Evolutionary conservation across 331 rosid genomes (phyloP).

Genomic region (Quercus lobata): DNA sequence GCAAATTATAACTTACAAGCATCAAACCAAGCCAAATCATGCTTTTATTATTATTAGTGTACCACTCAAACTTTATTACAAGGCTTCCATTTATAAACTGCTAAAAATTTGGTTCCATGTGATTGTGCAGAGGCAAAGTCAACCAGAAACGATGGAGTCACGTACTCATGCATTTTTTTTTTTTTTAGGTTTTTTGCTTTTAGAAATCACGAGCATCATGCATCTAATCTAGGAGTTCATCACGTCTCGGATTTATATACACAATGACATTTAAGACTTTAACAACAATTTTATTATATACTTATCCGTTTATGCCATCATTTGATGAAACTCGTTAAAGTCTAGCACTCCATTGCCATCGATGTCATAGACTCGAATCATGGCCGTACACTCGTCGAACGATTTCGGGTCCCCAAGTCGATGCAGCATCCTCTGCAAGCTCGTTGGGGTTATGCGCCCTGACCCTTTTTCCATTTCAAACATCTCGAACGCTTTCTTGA

Average conservation of each 20-base stretch:
- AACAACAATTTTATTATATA: too few species aligned
- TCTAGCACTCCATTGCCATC: constrained; percentile 74
- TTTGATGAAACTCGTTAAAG: constrained; percentile 64
- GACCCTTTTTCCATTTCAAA: constrained; percentile 57
- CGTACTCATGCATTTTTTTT: too few species aligned
- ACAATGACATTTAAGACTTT: too few species aligned
- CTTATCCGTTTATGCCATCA: constrained; percentile 39
- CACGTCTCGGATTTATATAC: too few species aligned
- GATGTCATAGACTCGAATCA: constrained; percentile 56
- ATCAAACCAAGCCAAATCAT: background rate
- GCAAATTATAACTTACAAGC: background rate
- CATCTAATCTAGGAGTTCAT: too few species aligned
- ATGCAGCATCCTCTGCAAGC: constrained; percentile 35
- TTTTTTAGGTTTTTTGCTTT: too few species aligned
- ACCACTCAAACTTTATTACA: background rate
- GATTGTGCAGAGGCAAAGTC: too few species aligned
- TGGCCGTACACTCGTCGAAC: constrained; percentile 53
- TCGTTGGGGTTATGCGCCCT: constrained; percentile 31
- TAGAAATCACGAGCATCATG: too few species aligned
- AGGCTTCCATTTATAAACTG: too few species aligned
- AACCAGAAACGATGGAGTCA: too few species aligned
- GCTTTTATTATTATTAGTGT: background rate
- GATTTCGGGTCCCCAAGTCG: constrained; percentile 59
- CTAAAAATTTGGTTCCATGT: too few species aligned
- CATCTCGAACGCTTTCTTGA: constrained; percentile 67